phyloP scores from a whole-genome alignment of 768 basidiomycete species.

The Pleurotus tuoliensis region DNA sequence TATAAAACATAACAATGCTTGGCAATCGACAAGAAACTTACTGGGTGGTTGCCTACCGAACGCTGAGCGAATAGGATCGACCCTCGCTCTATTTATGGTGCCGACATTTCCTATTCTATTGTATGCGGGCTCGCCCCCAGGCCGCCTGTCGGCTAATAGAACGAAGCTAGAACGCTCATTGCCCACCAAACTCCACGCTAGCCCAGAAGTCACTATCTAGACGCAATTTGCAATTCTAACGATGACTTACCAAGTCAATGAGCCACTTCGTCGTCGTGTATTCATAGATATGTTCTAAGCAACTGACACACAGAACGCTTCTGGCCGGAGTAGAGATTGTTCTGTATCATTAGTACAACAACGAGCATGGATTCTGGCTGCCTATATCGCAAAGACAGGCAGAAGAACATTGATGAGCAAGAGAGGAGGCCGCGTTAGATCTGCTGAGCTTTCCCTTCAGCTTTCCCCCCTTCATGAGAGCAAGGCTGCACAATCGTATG shows the following conservation, averaged over 20 bases:
- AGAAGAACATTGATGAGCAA: not conserved
- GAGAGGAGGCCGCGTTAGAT: not conserved
- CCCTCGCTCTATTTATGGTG: not conserved
- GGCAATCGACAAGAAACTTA: not conserved
- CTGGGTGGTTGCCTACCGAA: slow-evolving; percentile 2
- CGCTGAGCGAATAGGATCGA: not conserved
- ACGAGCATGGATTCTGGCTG: not conserved
- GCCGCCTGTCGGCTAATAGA: not conserved
- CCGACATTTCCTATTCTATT: not conserved
- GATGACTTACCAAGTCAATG: not conserved
- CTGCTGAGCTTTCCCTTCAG: not conserved
- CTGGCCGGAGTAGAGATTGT: not conserved
- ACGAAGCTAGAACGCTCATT: not conserved
- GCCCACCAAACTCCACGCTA: slow-evolving; percentile 1
- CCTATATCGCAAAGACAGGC: not conserved
- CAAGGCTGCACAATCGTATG: not conserved
- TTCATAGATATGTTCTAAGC: too few relatives aligned
- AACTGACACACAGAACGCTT: too few relatives aligned
- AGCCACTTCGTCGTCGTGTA: too few relatives aligned
- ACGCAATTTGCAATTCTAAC: not conserved
- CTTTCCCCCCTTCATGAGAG: not conserved
- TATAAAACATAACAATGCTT: not conserved
- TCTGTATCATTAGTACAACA: not conserved
- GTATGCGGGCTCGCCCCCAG: not conserved
- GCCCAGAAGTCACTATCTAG: not conserved